Conservation (phyloP, 2,329 filamentous ascomycete genomes). For the Phoma sp. region DNA sequence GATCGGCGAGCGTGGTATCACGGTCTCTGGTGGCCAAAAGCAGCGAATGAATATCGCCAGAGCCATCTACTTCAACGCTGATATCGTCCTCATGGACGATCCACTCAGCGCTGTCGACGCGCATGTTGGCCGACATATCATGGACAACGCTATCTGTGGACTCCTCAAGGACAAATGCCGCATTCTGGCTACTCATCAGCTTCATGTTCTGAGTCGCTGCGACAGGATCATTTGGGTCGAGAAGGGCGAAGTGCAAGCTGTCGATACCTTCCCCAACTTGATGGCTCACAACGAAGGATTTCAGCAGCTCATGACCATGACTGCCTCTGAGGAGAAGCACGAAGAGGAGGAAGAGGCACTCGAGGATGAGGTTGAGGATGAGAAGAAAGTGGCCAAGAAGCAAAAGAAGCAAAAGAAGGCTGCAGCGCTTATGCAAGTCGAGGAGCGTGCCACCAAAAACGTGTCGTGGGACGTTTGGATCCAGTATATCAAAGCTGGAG, state of each 20-base stretch:
- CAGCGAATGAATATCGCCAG: constrained; percentile 93
- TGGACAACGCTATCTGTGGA: constrained; percentile 92
- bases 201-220: constrained; percentile 88
- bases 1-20: constrained; percentile 94
- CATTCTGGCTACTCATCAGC: constrained; percentile 90
- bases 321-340: constrained; percentile 65
- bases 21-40: constrained; percentile 93
- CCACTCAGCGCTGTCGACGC: constrained; percentile 64
- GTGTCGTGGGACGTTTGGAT: constrained; percentile 82
- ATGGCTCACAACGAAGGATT: constrained; percentile 82
- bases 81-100: constrained; percentile 69
- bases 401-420: constrained; percentile 55
- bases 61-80: constrained; percentile 69
- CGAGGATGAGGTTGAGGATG: constrained; percentile 63
- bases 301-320: constrained; percentile 80
- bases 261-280: constrained; percentile 88
- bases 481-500: constrained; percentile 78
- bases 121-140: constrained; percentile 73
- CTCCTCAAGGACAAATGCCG: constrained; percentile 87
- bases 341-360: constrained; percentile 58
- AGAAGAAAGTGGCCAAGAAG: constrained; percentile 61
- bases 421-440: constrained; percentile 72
- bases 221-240: constrained; percentile 96
- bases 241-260: constrained; percentile 77
- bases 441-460: constrained; percentile 73